Conservation (phyloP, 179 eudicot genomes). For the Silene coronaria region DNA sequence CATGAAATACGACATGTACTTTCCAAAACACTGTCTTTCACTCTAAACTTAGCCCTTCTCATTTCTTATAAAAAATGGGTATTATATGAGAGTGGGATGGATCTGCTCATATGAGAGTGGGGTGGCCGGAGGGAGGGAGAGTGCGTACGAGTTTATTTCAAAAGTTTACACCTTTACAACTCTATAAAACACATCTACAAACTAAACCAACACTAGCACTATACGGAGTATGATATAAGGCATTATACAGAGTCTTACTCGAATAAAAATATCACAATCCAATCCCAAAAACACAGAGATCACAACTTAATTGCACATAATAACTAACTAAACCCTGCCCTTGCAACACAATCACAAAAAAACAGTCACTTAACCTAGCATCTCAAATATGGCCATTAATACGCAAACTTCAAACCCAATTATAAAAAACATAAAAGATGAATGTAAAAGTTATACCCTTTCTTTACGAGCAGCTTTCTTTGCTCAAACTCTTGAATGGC, state of each 20-base stretch:
- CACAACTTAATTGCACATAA: not conserved
- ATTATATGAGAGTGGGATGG: no score
- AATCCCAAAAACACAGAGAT: not conserved
- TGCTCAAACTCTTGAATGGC: slow-evolving; percentile 69
- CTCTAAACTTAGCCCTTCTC: not conserved
- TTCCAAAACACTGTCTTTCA: not conserved
- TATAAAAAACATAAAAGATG: not conserved
- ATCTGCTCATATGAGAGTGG: no score
- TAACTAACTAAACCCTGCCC: not conserved
- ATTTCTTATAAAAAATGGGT: not conserved
- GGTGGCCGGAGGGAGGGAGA: no score
- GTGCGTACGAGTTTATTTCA: no score
- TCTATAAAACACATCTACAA: not conserved
- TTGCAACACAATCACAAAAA: no score
- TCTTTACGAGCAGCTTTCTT: slow-evolving; percentile 94
- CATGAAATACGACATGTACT: not conserved
- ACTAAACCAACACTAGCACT: not conserved
- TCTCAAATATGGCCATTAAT: no score
- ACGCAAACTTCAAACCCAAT: not conserved
- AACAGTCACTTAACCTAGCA: no score
- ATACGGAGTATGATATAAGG: not conserved
- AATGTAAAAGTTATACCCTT: slow-evolving; percentile 39
- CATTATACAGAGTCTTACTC: no score
- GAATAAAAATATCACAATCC: not conserved
- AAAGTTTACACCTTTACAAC: no score